Conservation (phyloP, 345 rosid species). For the Murraya koenigii region DNA sequence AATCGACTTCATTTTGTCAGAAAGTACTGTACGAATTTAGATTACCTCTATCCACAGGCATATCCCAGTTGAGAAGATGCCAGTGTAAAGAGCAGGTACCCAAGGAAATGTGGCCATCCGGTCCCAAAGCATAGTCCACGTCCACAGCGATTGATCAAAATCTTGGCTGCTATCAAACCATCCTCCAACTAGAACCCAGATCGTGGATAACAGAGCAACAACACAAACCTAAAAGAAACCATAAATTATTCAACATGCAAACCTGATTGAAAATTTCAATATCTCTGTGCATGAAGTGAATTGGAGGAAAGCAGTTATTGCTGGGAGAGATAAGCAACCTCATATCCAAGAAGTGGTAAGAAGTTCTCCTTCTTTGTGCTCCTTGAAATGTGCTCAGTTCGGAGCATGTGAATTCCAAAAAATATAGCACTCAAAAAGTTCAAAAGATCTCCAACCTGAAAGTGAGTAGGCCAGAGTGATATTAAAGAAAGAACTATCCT, state of each 20-base stretch:
- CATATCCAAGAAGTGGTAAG: slow-evolving; percentile 26
- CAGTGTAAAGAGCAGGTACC: slow-evolving; percentile 26
- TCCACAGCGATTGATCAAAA: slow-evolving; percentile 14
- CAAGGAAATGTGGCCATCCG: slow-evolving; percentile 25
- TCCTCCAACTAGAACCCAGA: slow-evolving; percentile 23
- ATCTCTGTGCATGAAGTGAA: not conserved
- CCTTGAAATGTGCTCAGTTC: slow-evolving; percentile 27
- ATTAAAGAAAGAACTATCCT: not conserved
- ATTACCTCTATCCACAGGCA: slow-evolving; percentile 27
- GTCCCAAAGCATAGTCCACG: slow-evolving; percentile 14
- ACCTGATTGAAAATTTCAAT: not conserved
- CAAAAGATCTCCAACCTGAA: slow-evolving; percentile 29
- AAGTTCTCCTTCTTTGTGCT: slow-evolving; percentile 21
- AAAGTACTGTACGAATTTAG: not conserved
- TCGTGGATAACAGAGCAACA: slow-evolving; percentile 23
- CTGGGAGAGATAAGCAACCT: not conserved
- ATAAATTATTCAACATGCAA: not conserved
- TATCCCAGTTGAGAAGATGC: slow-evolving; percentile 25
- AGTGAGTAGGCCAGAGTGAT: not conserved
- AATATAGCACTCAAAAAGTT: slow-evolving; percentile 31
- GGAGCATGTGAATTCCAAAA: slow-evolving; percentile 29
- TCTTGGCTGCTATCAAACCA: slow-evolving; percentile 8
- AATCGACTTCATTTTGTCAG: not conserved
- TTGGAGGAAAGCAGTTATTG: not conserved
- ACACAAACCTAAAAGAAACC: slow-evolving; percentile 18